Base-by-base conservation (phyloP, 139 green algal species). In the Edaphochlamys debaryana region DNA sequence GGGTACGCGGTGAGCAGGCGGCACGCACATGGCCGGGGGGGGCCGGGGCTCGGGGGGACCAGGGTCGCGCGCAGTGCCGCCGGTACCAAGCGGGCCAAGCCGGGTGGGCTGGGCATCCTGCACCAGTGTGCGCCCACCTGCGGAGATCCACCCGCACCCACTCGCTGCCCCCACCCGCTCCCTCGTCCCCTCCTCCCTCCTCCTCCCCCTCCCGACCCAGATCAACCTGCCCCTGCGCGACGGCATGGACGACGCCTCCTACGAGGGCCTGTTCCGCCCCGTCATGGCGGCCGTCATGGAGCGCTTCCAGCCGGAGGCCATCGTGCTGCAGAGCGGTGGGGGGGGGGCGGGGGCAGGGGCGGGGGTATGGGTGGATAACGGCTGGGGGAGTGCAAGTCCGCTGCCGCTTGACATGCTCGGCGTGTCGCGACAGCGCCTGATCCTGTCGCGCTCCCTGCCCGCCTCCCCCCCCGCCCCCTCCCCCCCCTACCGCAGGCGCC, bases 291-390 rank as follows among this genome's bases (percentile, higher is more conserved):
- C 91, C 50, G 89, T 98, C 34, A 96, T 99, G 92, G 91, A 96
- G 85, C 80, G 94, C 20, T 99, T 97, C 89, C 69, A 91, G 73
- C 97, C 96, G 6, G 94, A 93, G 69, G 97, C 94, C 4, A 92
- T 99, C 3, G 96, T 99, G 19, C 91, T 99, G 48, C 97, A 99
- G 86, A 95, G 77, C 77, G 77, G 77, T 83, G 77, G n/a, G n/a
- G n/a, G n/a, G n/a, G n/a, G n/a, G n/a, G n/a, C n/a, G n/a, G n/a
- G n/a, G n/a, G n/a, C n/a, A n/a, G 76, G 0, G 58, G 32, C 22
- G 19, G 50, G 20, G 50, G 22, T 2, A 2, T 32, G 71, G 50
- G 22, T 30, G 25, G 38, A 23, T 27, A 29, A 8, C 15, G 34
- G 4, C 34, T n/a, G 64, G 32, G 34, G 34, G 19, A 11, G n/a